phyloP scores from a whole-genome alignment of 2,329 filamentous ascomycete genomes.

The Corinectria fuckeliana region DNA sequence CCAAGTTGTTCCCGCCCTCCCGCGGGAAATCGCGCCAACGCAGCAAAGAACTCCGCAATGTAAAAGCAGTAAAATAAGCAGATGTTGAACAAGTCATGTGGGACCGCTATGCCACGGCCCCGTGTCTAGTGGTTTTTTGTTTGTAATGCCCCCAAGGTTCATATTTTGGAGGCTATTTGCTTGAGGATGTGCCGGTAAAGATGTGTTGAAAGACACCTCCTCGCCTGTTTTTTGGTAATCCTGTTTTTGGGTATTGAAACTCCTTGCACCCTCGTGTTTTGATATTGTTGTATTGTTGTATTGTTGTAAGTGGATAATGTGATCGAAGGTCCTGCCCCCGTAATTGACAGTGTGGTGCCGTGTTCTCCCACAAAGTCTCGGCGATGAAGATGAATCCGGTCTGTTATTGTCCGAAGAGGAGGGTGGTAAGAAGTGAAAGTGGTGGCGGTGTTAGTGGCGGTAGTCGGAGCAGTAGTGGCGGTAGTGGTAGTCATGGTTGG shows the following conservation, averaged over 20 bases:
- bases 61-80: not conserved
- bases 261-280: too few relatives aligned
- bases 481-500: not conserved
- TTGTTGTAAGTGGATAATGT: not conserved
- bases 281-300: not conserved
- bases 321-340: constrained; percentile 14
- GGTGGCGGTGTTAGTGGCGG: not conserved
- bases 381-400: constrained; percentile 6
- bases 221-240: not conserved
- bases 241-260: too few relatives aligned
- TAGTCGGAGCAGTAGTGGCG: not conserved
- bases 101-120: not conserved
- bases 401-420: constrained; percentile 20
- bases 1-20: not conserved
- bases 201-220: not conserved
- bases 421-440: not conserved
- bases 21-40: not conserved
- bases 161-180: not conserved
- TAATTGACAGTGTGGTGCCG: constrained; percentile 32
- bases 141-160: not conserved
- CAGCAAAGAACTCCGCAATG: not conserved
- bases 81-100: not conserved
- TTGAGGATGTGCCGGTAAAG: not conserved
- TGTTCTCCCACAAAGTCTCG: constrained; percentile 8
- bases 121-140: not conserved